Evolutionary conservation across 2,329 filamentous ascomycete species (phyloP).

Genomic region (Aureobasidium subglaciale): DNA sequence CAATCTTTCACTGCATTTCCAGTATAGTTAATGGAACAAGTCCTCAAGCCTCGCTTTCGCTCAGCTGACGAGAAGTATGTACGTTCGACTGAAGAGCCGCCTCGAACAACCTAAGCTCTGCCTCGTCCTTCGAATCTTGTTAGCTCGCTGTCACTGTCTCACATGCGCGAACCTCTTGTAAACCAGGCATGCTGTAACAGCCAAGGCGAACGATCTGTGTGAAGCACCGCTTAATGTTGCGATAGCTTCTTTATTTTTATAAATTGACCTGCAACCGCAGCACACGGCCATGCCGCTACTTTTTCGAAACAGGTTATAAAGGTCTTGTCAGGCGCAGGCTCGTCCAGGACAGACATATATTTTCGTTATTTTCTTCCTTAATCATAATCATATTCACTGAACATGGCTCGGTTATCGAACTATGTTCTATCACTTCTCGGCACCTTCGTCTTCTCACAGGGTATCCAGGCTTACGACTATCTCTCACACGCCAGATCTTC

Average conservation of each 20-base stretch:
- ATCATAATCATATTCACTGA: background rate
- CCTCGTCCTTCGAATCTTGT: background rate
- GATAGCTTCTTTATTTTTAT: conserved; percentile 12
- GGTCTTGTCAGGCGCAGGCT: background rate
- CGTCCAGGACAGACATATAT: background rate
- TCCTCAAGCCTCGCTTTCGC: background rate
- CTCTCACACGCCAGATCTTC: conserved; percentile 21
- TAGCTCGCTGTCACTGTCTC: conserved; percentile 12
- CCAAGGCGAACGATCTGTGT: background rate
- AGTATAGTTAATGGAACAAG: background rate
- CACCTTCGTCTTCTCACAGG: background rate
- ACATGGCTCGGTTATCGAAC: background rate
- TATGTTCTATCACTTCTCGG: background rate
- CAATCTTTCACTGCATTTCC: background rate
- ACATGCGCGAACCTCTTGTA: background rate
- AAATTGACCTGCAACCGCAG: too few species aligned
- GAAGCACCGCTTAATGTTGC: background rate
- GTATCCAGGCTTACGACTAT: background rate
- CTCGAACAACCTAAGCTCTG: background rate
- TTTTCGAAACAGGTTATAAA: conserved; percentile 1
- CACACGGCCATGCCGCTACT: background rate
- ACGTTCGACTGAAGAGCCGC: background rate
- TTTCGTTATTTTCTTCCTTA: background rate
- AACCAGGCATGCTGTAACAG: conserved; percentile 13
- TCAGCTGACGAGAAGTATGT: background rate